phyloP scores from a whole-genome alignment of 176 grass and related monocot species.

The Hsuehochloa calcarea region DNA sequence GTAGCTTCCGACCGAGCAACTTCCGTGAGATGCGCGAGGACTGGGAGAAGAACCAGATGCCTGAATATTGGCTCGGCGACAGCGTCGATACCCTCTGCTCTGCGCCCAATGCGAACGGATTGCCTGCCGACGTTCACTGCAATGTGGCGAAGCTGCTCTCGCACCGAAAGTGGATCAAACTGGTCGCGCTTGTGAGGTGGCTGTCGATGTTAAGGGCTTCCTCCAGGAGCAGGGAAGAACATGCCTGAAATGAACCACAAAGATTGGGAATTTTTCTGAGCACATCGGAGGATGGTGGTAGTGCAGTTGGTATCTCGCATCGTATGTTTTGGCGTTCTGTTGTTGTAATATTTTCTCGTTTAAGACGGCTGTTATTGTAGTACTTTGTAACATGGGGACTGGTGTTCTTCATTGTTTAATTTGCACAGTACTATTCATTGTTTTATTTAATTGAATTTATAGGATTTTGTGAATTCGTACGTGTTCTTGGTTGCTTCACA shows the following conservation, averaged over 20 bases:
- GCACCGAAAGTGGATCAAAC: not conserved
- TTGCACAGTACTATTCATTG: too few relatives aligned
- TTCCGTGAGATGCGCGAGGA: not conserved
- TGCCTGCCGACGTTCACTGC: not conserved
- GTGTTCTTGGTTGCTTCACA: too few relatives aligned
- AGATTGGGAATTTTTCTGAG: not conserved
- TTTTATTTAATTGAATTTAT: too few relatives aligned
- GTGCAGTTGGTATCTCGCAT: too few relatives aligned
- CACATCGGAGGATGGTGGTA: not conserved
- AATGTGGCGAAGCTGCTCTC: not conserved
- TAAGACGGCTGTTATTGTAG: too few relatives aligned
- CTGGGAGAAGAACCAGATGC: not conserved
- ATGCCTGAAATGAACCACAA: not conserved
- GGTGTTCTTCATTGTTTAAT: too few relatives aligned
- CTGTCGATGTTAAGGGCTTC: not conserved
- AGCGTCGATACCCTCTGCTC: not conserved
- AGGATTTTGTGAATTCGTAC: too few relatives aligned
- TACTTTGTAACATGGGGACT: too few relatives aligned
- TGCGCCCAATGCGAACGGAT: not conserved
- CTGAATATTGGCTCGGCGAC: not conserved
- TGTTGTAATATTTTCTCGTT: too few relatives aligned
- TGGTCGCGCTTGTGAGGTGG: not conserved
- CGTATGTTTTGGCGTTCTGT: too few relatives aligned
- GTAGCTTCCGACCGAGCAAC: not conserved
- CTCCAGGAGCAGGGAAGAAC: not conserved